phyloP scores from a whole-genome alignment of 495 filamentous ascomycete genomes.

The Amniculicola lignicola region DNA sequence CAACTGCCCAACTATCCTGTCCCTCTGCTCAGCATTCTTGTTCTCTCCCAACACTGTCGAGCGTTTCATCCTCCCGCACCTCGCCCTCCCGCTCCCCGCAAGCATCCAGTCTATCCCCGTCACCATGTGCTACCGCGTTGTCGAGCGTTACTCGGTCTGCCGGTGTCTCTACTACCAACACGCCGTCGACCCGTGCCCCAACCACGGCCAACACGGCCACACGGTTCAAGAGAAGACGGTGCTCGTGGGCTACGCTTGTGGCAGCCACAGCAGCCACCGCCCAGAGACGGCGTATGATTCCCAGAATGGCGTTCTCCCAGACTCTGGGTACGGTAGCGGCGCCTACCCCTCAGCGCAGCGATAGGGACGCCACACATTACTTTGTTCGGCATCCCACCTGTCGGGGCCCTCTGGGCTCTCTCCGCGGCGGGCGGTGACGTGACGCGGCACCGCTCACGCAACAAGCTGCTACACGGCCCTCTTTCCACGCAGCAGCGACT shows the following conservation, averaged over 20 bases:
- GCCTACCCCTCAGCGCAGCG: slow-evolving; percentile 18
- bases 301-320: slow-evolving; percentile 34
- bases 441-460: not conserved
- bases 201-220: slow-evolving; percentile 70
- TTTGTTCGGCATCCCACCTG: not conserved
- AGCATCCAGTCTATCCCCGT: not conserved
- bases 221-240: slow-evolving; percentile 68
- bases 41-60: slow-evolving; percentile 1
- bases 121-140: slow-evolving; percentile 38
- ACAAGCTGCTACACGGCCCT: not conserved
- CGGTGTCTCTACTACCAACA: slow-evolving; percentile 78
- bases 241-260: slow-evolving; percentile 76
- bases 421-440: too few species aligned
- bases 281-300: slow-evolving; percentile 27
- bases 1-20: slow-evolving; percentile 9
- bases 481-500: not conserved
- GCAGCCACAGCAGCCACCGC: slow-evolving; percentile 54
- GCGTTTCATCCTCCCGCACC: not conserved
- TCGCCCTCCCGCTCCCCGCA: not conserved
- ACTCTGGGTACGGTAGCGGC: slow-evolving; percentile 56
- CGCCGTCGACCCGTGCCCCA: slow-evolving; percentile 68
- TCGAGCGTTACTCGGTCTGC: slow-evolving; percentile 65
- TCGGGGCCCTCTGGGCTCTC: too few species aligned
- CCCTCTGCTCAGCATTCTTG: slow-evolving; percentile 9
- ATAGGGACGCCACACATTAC: slow-evolving; percentile 1